Conservation (phyloP, 768 basidiomycete species). For the Pleurotus cornucopiae region DNA sequence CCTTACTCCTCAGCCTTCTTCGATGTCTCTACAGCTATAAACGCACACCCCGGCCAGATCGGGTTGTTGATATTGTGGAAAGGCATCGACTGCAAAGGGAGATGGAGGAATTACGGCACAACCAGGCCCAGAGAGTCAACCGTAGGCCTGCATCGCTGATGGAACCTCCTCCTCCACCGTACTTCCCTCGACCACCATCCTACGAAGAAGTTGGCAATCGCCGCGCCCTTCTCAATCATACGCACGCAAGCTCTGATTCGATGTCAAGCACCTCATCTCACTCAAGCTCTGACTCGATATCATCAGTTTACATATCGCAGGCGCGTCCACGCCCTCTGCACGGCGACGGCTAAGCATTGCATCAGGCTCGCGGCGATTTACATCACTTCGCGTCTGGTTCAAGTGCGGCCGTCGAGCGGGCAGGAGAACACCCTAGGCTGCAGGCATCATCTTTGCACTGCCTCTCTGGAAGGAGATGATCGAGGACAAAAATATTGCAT, state of each 20-base stretch:
- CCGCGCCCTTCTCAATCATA: slow-evolving; percentile 9
- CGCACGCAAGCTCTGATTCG: neutral
- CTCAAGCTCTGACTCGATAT: slow-evolving; percentile 8
- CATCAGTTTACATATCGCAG: neutral
- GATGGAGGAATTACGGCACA: slow-evolving; percentile 39
- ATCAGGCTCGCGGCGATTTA: neutral
- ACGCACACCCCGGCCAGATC: slow-evolving; percentile 41
- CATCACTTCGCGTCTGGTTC: too few relatives aligned
- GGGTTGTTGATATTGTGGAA: slow-evolving; percentile 35
- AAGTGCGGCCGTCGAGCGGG: too few relatives aligned
- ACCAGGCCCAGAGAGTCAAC: slow-evolving; percentile 11
- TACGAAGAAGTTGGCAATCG: slow-evolving; percentile 25
- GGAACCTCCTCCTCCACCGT: slow-evolving; percentile 48
- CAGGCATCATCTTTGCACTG: too few relatives aligned
- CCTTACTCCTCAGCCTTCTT: slow-evolving; percentile 28
- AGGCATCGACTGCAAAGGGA: slow-evolving; percentile 47
- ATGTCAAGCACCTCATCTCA: slow-evolving; percentile 8
- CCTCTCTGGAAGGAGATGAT: too few relatives aligned
- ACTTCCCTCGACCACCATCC: slow-evolving; percentile 44
- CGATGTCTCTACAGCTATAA: slow-evolving; percentile 41
- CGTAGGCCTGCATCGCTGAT: slow-evolving; percentile 23
- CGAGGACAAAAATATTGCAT: too few relatives aligned
- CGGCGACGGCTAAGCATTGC: neutral
- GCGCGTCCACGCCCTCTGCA: neutral
- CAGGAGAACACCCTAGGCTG: too few relatives aligned